Evolutionary conservation across 1,284 basidiomycete genomes (phyloP).

Genomic region (Melanopsichium pennsylvanicum): DNA sequence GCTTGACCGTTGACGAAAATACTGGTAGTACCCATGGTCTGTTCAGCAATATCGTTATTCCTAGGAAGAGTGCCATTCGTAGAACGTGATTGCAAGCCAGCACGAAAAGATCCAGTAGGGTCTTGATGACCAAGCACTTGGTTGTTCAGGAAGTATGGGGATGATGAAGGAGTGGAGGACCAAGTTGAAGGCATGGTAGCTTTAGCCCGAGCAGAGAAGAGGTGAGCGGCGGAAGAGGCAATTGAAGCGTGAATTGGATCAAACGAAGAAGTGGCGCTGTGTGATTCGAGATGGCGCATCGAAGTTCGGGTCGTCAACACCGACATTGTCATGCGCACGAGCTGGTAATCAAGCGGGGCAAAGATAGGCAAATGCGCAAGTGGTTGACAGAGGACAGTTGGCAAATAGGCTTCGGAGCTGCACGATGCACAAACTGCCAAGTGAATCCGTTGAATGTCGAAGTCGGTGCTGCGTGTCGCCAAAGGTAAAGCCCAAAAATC

Average conservation of each 20-base stretch:
- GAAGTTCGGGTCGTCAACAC: constrained; percentile 24
- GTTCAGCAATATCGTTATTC: background rate
- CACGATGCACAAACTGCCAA: too few relatives aligned
- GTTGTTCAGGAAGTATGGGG: background rate
- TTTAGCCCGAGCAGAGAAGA: constrained; percentile 5
- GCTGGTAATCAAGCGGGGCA: too few relatives aligned
- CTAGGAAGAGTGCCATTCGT: constrained; percentile 14
- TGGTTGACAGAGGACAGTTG: too few relatives aligned
- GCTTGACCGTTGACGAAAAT: background rate
- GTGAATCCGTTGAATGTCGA: constrained; percentile 15
- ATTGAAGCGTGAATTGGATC: constrained; percentile 9
- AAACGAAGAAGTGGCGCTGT: constrained; percentile 10
- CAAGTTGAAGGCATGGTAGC: constrained; percentile 1
- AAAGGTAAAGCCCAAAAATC: constrained; percentile 14
- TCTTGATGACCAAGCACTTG: constrained; percentile 4
- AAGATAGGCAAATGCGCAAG: background rate
- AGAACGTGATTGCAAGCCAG: constrained; percentile 18
- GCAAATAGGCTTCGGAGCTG: too few relatives aligned
- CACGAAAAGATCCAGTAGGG: background rate
- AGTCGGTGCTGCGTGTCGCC: constrained; percentile 2
- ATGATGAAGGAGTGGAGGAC: constrained; percentile 1
- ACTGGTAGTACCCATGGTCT: background rate
- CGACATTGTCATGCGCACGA: constrained; percentile 5
- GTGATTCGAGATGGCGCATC: constrained; percentile 10
- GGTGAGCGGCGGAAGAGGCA: constrained; percentile 1